Evolutionary conservation across 768 basidiomycete species (phyloP).

Genomic region (Chalciporus chontae): DNA sequence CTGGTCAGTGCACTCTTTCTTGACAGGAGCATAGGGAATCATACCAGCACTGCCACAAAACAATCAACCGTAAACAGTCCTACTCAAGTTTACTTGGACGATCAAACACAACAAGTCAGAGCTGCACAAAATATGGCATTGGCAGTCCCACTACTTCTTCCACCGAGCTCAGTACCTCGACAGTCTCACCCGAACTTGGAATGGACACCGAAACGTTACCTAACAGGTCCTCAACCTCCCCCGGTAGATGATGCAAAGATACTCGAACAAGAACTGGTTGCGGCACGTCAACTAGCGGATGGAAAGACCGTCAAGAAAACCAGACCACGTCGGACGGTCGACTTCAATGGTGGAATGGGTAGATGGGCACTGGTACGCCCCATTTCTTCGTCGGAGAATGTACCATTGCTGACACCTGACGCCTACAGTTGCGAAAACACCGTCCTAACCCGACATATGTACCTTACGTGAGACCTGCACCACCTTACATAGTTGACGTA

Average conservation of each 20-base stretch:
- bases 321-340: slow-evolving; percentile 89
- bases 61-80: slow-evolving; percentile 17
- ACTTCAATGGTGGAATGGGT: slow-evolving; percentile 87
- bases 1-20: slow-evolving; percentile 22
- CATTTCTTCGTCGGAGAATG: not conserved
- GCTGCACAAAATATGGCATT: slow-evolving; percentile 13
- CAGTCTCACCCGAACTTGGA: slow-evolving; percentile 44
- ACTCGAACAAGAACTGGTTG: slow-evolving; percentile 77
- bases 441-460: slow-evolving; percentile 76
- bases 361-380: slow-evolving; percentile 77
- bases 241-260: slow-evolving; percentile 72
- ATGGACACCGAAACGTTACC: slow-evolving; percentile 75
- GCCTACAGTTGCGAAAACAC: slow-evolving; percentile 62
- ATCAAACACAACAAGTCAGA: not conserved
- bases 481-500: slow-evolving; percentile 89
- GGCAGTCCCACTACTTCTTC: slow-evolving; percentile 54
- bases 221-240: slow-evolving; percentile 70
- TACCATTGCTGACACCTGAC: not conserved
- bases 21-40: not conserved
- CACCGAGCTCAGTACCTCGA: slow-evolving; percentile 38
- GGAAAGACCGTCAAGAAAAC: slow-evolving; percentile 88
- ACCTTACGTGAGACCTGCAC: slow-evolving; percentile 76
- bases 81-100: not conserved
- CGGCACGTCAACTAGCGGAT: slow-evolving; percentile 66
- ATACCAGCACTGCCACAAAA: slow-evolving; percentile 12